These are phyloP conservation scores for Mentha longifolia DNA, from an alignment of 257 asterid species.

Conservation along the genomic window DNA sequence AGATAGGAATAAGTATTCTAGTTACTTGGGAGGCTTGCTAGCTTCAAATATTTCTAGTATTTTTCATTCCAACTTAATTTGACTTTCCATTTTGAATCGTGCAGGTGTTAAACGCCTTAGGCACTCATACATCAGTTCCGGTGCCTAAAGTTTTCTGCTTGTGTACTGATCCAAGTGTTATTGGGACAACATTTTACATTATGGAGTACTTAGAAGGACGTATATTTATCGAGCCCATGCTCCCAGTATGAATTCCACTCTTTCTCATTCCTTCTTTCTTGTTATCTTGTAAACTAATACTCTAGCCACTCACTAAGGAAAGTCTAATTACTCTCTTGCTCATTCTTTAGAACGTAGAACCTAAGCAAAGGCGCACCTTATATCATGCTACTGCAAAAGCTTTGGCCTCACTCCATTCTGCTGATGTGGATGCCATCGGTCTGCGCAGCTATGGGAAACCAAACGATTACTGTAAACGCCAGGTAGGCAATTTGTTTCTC, in stretches of 20 bases:
- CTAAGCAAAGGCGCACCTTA: constrained; percentile 66
- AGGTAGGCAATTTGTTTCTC: constrained; percentile 51
- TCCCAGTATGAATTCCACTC: constrained; percentile 58
- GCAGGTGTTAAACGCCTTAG: constrained; percentile 89
- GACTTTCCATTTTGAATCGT: constrained; percentile 28
- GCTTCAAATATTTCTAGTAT: background rate
- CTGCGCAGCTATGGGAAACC: constrained; percentile 74
- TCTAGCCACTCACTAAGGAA: constrained; percentile 9
- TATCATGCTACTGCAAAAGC: constrained; percentile 82
- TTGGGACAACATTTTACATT: constrained; percentile 95
- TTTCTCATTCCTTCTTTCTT: constrained; percentile 20
- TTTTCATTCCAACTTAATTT: constrained; percentile 5
- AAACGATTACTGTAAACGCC: constrained; percentile 82
- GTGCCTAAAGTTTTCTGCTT: constrained; percentile 92
- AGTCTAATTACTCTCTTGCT: constrained; percentile 17
- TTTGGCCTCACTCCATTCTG: constrained; percentile 84
- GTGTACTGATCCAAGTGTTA: constrained; percentile 79
- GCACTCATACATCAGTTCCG: constrained; percentile 75
- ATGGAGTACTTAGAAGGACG: constrained; percentile 98
- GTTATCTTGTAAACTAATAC: constrained; percentile 9
- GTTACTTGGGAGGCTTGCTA: background rate
- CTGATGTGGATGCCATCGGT: constrained; percentile 79
- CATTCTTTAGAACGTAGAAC: constrained; percentile 63
- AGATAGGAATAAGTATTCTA: background rate
- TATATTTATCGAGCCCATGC: constrained; percentile 77